Base-by-base conservation (phyloP, 2,329 filamentous ascomycete genomes). In the Periconia macrospinosa region DNA sequence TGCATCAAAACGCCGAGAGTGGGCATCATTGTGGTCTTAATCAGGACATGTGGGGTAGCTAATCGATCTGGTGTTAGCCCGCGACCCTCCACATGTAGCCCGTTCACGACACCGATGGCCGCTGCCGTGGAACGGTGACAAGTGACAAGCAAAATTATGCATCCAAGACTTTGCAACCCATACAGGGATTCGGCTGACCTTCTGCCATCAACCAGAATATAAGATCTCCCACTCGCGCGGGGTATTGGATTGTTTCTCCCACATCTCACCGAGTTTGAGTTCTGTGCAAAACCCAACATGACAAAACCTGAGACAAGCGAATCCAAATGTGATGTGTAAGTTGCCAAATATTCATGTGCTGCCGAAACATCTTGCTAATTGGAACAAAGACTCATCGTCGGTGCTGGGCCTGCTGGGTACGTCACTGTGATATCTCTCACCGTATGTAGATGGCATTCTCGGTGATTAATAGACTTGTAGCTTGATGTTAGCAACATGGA, bases 401-500 rank as follows among this genome's bases (percentile, higher is more conserved):
- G 74, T 18, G 73, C 74, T 17, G 74, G 74, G 2, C 73, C 73
- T 10, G 72, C 73, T 40, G 72, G 70, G 67, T 70, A 58, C 54
- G 55, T 46, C 49, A 2, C n/a, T 33, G 9, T 14, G 18, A 35
- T 9, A 23, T 15, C 17, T 40, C 18, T 8, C 11, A 30, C 5
- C n/a, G 40, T 7, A 14, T n/a, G n/a, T n/a, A n/a, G n/a, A n/a
- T n/a, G n/a, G n/a, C 19, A 1, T 7, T 19, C 7, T 11, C 19
- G 10, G 8, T 15, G 2, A 37, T 27, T 45, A 42, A 47, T n/a
- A 17, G 18, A 13, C 11, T 3, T 2, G n/a, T 46, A 68, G 70
- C 20, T 41, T 77, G 57, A 76, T 77, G 74, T 60, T 73, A 43
- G 71, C 75, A 10, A 64, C 73, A 23, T 77, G 75, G 72, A 72